Conservation (phyloP, 139 green algal genomes). For the Chlorella ohadii region DNA sequence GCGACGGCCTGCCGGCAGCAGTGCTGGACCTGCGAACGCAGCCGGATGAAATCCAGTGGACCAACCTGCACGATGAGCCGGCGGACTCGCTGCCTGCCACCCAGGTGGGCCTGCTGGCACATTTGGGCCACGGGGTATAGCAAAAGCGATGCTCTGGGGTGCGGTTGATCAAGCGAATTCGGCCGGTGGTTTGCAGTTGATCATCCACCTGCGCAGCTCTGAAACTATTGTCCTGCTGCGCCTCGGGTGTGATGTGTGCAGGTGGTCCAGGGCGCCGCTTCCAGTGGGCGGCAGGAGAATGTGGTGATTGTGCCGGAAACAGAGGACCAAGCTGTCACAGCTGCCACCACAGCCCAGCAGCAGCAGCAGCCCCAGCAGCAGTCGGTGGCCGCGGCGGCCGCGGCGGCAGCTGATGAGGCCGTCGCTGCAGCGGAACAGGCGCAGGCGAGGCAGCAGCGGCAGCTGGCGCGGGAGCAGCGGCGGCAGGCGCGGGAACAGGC, state of each 20-base stretch:
- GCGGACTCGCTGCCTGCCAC: conserved; percentile 12
- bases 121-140: too few species aligned
- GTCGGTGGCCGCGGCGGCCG: neutral
- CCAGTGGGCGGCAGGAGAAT: too few species aligned
- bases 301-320: conserved; percentile 22
- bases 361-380: too few species aligned
- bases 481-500: neutral
- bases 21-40: conserved; percentile 33
- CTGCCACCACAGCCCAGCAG: too few species aligned
- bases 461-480: neutral
- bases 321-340: neutral
- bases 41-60: conserved; percentile 35
- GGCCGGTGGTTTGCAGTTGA: too few species aligned
- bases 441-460: neutral
- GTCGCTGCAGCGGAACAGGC: neutral
- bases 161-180: too few species aligned
- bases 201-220: too few species aligned
- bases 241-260: neutral
- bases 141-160: too few species aligned
- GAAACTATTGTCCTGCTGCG: too few species aligned
- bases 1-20: neutral
- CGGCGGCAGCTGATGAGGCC: conserved; percentile 1
- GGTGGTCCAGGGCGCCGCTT: neutral
- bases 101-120: neutral
- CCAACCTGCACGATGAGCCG: conserved; percentile 4